Conservation (phyloP, 2,329 filamentous ascomycete genomes). For the Microdochium nivale region DNA sequence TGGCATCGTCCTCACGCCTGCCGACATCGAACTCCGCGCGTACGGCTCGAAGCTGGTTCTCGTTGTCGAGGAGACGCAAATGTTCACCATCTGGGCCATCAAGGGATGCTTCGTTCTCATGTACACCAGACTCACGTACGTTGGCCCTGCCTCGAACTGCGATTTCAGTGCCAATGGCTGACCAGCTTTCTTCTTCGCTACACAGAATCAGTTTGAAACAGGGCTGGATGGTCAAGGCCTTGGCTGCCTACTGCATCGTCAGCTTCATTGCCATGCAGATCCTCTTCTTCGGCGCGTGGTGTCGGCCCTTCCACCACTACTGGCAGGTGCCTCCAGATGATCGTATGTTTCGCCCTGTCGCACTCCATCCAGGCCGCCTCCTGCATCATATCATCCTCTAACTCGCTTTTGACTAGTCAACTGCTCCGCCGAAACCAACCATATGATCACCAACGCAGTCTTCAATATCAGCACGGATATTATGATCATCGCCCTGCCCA, state of each 20-base stretch:
- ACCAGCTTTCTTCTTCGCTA: too few species aligned
- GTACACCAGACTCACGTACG: slow-evolving; percentile 45
- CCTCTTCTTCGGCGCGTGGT: slow-evolving; percentile 42
- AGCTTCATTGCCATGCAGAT: slow-evolving; percentile 43
- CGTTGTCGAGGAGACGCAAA: slow-evolving; percentile 53
- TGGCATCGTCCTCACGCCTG: slow-evolving; percentile 31
- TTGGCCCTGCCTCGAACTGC: too few species aligned
- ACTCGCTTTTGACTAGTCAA: slow-evolving; percentile 29
- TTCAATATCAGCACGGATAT: slow-evolving; percentile 54
- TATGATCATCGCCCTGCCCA: slow-evolving; percentile 48
- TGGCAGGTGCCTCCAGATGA: slow-evolving; percentile 47
- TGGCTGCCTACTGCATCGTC: slow-evolving; percentile 36
- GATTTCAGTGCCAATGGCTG: too few species aligned
- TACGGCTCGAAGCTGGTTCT: slow-evolving; percentile 54
- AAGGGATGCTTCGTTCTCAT: slow-evolving; percentile 50
- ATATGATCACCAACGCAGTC: slow-evolving; percentile 48
- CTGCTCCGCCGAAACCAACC: slow-evolving; percentile 47
- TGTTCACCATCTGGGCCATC: slow-evolving; percentile 46
- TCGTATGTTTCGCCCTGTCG: slow-evolving; percentile 18
- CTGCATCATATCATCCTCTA: slow-evolving; percentile 1
- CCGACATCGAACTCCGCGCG: slow-evolving; percentile 29
- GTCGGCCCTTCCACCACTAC: slow-evolving; percentile 45
- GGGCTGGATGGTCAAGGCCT: slow-evolving; percentile 36
- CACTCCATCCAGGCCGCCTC: too few species aligned
- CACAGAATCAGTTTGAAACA: slow-evolving; percentile 35